These are phyloP conservation scores for Candida pseudocylindracea DNA, from an alignment of 1,139 yeast species.

Conservation along the genomic window DNA sequence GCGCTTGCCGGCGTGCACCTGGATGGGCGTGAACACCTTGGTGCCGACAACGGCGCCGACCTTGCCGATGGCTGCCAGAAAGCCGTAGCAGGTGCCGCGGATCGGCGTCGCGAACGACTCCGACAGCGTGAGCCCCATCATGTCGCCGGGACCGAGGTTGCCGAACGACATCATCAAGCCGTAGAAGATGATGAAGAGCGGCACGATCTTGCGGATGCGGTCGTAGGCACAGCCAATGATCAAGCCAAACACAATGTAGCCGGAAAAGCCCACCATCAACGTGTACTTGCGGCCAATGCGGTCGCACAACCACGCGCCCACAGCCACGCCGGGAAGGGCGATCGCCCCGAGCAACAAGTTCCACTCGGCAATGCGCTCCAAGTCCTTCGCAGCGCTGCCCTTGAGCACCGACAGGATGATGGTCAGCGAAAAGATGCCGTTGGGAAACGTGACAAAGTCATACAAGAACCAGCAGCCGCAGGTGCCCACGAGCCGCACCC, in stretches of 20 bases:
- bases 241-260: slow-evolving; percentile 36
- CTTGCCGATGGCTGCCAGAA: slow-evolving; percentile 25
- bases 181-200: slow-evolving; percentile 32
- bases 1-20: slow-evolving; percentile 9
- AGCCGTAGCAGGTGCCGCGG: slow-evolving; percentile 39
- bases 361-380: slow-evolving; percentile 33
- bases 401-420: slow-evolving; percentile 24
- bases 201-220: slow-evolving; percentile 22
- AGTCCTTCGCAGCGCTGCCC: slow-evolving; percentile 10
- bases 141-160: slow-evolving; percentile 60
- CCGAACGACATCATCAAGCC: slow-evolving; percentile 38
- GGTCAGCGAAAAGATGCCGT: slow-evolving; percentile 32
- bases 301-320: slow-evolving; percentile 33
- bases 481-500: slow-evolving; percentile 31
- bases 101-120: slow-evolving; percentile 59
- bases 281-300: slow-evolving; percentile 34
- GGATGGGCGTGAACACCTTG: slow-evolving; percentile 20
- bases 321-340: slow-evolving; percentile 34
- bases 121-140: slow-evolving; percentile 45
- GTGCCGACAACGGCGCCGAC: slow-evolving; percentile 29
- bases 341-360: slow-evolving; percentile 25
- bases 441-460: slow-evolving; percentile 45
- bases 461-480: slow-evolving; percentile 41
- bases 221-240: slow-evolving; percentile 33
- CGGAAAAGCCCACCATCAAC: slow-evolving; percentile 32